phyloP scores from a whole-genome alignment of 371 early-diverging fungal genomes.

The Mortierella sp. region DNA sequence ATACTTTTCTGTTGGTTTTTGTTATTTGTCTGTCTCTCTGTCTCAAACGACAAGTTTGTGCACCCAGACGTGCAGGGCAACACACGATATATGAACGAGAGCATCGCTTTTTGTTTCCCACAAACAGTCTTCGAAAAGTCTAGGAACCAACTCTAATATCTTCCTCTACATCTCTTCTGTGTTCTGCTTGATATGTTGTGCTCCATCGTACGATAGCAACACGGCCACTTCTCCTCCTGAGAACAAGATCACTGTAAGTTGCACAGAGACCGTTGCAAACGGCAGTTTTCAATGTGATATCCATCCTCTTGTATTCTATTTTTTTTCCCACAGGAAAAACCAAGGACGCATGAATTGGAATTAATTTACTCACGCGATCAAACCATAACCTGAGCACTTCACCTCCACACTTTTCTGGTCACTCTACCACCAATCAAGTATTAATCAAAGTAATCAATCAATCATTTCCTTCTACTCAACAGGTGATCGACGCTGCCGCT shows the following conservation, averaged over 20 bases:
- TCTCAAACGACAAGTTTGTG: neutral
- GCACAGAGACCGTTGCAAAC: neutral
- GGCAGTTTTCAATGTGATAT: neutral
- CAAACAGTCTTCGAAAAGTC: conserved; percentile 5
- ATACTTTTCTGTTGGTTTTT: neutral
- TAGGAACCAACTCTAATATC: conserved; percentile 12
- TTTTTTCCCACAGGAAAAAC: conserved; percentile 27
- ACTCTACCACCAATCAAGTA: too few relatives aligned
- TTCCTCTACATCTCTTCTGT: neutral
- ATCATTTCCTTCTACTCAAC: neutral
- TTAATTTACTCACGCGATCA: conserved; percentile 31
- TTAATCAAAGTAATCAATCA: neutral
- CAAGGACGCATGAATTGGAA: conserved; percentile 16
- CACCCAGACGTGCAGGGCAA: neutral
- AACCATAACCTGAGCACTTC: neutral
- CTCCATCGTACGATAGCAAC: neutral
- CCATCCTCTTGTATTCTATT: neutral
- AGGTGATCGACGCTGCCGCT: conserved; percentile 49
- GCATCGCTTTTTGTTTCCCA: neutral
- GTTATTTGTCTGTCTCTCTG: neutral
- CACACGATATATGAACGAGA: neutral
- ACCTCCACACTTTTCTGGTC: neutral
- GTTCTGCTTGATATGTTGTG: conserved; percentile 1
- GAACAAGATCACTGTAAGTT: conserved; percentile 51
- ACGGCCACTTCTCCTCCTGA: conserved; percentile 33